Conservation (phyloP, 345 rosid species). For the Aquilaria malaccensis region DNA sequence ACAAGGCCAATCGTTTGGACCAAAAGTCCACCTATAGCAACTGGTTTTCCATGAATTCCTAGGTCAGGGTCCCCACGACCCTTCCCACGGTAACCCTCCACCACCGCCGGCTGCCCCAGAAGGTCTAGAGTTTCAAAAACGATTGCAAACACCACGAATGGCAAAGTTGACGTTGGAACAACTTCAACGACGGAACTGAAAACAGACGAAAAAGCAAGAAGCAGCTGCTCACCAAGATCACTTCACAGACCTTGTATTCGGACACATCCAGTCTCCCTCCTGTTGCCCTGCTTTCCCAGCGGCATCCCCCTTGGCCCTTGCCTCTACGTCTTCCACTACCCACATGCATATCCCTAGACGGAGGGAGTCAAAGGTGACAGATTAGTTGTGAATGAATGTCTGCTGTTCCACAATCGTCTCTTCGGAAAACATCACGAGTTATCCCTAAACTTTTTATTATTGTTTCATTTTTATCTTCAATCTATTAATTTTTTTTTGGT, state of each 20-base stretch:
- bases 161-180: constrained; percentile 96
- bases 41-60: constrained; percentile 38
- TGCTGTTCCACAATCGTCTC: too few relatives aligned
- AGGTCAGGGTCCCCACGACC: constrained; percentile 35
- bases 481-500: too few relatives aligned
- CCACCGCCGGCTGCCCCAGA: constrained; percentile 77
- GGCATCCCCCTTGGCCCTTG: constrained; percentile 39
- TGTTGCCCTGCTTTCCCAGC: constrained; percentile 89
- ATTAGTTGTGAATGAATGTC: too few relatives aligned
- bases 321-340: constrained; percentile 75
- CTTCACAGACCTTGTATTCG: constrained; percentile 99
- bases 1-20: constrained; percentile 99
- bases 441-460: too few relatives aligned
- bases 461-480: too few relatives aligned
- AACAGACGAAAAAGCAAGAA: constrained; percentile 59
- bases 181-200: constrained; percentile 39
- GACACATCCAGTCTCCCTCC: constrained; percentile 98
- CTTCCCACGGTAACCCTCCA: constrained; percentile 79
- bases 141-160: constrained; percentile 94
- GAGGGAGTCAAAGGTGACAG: too few relatives aligned
- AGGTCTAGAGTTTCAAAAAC: constrained; percentile 92
- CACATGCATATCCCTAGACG: constrained; percentile 30
- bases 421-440: too few relatives aligned
- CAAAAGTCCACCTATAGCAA: constrained; percentile 70
- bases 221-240: constrained; percentile 98